phyloP scores from a whole-genome alignment of 768 basidiomycete genomes.

The Boletus rufocinnamomeus region DNA sequence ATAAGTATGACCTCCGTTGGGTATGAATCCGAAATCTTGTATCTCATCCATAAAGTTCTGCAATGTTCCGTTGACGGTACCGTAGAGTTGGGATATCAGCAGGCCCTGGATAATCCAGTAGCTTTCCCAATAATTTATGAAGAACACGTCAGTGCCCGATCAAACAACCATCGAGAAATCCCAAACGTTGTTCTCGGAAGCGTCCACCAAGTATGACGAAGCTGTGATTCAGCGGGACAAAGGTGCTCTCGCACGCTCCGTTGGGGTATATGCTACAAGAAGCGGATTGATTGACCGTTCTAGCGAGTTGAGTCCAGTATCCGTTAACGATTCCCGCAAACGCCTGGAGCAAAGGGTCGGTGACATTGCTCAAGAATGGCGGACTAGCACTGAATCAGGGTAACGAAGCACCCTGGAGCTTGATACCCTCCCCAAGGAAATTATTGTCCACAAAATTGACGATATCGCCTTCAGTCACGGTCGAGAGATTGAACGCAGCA shows the following conservation, averaged over 20 bases:
- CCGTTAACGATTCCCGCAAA: slow-evolving; percentile 81
- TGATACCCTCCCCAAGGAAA: slow-evolving; percentile 84
- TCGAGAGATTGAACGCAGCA: slow-evolving; percentile 36
- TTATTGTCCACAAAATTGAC: slow-evolving; percentile 70
- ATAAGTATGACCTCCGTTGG: slow-evolving; percentile 91
- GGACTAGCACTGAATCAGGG: slow-evolving; percentile 64
- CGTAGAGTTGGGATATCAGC: slow-evolving; percentile 72
- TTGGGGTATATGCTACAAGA: slow-evolving; percentile 55
- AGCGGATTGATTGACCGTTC: slow-evolving; percentile 70
- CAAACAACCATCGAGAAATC: slow-evolving; percentile 14
- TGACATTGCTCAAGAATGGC: slow-evolving; percentile 67
- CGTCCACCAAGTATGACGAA: slow-evolving; percentile 89
- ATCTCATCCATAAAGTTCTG: slow-evolving; percentile 97
- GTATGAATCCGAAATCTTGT: slow-evolving; percentile 80
- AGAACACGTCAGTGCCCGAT: background rate
- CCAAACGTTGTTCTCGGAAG: slow-evolving; percentile 82
- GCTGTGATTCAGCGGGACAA: slow-evolving; percentile 90
- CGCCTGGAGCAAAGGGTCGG: slow-evolving; percentile 65
- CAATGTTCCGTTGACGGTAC: slow-evolving; percentile 72
- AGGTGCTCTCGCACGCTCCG: slow-evolving; percentile 70
- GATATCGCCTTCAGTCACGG: slow-evolving; percentile 62
- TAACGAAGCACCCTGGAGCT: slow-evolving; percentile 65
- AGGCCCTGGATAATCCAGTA: slow-evolving; percentile 90
- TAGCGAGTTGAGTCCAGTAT: slow-evolving; percentile 81
- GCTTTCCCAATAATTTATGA: slow-evolving; percentile 62